Conservation (phyloP, 192 early-diverging fungal genomes). For the Coemansia sp. region DNA sequence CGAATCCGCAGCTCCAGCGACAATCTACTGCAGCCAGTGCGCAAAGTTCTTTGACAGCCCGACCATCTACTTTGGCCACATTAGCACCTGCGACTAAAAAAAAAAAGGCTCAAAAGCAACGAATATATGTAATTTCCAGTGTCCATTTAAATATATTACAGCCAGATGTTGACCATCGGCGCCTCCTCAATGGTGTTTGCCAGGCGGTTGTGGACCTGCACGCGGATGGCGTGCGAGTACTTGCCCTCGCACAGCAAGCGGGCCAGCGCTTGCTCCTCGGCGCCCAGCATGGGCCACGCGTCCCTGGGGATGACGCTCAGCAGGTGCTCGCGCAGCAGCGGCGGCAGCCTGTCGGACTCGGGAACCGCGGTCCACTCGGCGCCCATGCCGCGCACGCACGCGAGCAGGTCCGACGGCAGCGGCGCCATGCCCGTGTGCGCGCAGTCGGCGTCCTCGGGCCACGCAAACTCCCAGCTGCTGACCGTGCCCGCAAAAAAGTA, state of each 20-base stretch:
- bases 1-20: neutral
- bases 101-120: too few relatives aligned
- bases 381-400: neutral
- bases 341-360: constrained; percentile 9
- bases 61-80: constrained; percentile 16
- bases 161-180: constrained; percentile 17
- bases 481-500: constrained; percentile 35
- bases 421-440: constrained; percentile 11
- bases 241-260: constrained; percentile 3
- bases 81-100: constrained; percentile 13
- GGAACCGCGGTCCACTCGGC: constrained; percentile 6
- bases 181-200: neutral
- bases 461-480: constrained; percentile 35
- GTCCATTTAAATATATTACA: constrained; percentile 5
- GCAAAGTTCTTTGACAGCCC: constrained; percentile 23
- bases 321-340: constrained; percentile 28
- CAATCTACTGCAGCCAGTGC: constrained; percentile 49
- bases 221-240: constrained; percentile 8
- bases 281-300: constrained; percentile 12
- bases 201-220: constrained; percentile 7
- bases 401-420: constrained; percentile 26
- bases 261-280: constrained; percentile 7
- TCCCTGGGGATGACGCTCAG: constrained; percentile 29
- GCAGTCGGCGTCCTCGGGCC: constrained; percentile 26
- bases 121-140: too few relatives aligned